These are phyloP conservation scores for Dactylis glomerata DNA, from an alignment of 176 grass and related monocot genomes.

Conservation along the genomic window DNA sequence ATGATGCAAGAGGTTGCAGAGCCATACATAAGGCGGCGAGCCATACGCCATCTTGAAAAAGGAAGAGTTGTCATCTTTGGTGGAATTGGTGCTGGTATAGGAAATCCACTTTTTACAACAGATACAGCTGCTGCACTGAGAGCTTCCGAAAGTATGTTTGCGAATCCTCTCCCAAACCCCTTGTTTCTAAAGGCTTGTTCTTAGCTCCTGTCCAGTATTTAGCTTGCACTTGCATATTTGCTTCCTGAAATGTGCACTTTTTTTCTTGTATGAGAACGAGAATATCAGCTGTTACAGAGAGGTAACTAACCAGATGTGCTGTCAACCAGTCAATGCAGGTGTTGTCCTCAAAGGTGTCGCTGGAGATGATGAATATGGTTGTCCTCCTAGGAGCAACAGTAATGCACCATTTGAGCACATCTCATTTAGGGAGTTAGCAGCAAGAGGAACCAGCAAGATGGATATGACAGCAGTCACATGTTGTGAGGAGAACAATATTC, in stretches of 20 bases:
- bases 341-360: constrained; percentile 82
- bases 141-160: constrained; percentile 79
- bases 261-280: constrained; percentile 1
- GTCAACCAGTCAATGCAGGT: constrained; percentile 76
- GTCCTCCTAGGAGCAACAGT: constrained; percentile 49
- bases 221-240: neutral
- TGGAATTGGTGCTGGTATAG: constrained; percentile 63
- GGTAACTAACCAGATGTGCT: constrained; percentile 45
- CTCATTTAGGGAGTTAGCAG: constrained; percentile 77
- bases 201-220: constrained; percentile 6
- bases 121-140: constrained; percentile 87
- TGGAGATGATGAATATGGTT: constrained; percentile 63
- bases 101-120: constrained; percentile 80
- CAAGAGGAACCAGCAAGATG: constrained; percentile 74
- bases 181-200: constrained; percentile 1
- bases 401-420: constrained; percentile 73
- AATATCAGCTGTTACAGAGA: constrained; percentile 16
- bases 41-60: constrained; percentile 94
- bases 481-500: constrained; percentile 98
- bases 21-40: constrained; percentile 78
- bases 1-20: constrained; percentile 90
- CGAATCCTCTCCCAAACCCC: neutral
- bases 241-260: neutral
- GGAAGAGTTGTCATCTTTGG: constrained; percentile 85
- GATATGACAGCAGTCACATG: constrained; percentile 90